Conservation (phyloP, 2,329 filamentous ascomycete species). For the Monilinia fructigena region DNA sequence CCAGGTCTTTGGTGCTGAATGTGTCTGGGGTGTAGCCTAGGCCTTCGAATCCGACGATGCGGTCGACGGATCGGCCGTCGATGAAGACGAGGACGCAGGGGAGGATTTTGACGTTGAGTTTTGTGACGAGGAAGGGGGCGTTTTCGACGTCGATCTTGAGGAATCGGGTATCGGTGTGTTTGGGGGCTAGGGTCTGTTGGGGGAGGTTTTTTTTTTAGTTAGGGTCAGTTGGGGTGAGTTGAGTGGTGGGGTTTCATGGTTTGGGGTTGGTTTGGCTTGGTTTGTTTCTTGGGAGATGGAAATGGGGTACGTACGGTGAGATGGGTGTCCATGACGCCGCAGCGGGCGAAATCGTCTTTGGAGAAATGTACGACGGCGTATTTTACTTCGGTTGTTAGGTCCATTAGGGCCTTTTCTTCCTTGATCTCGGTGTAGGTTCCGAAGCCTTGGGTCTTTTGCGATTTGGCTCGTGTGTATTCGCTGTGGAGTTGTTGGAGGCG, state of each 20-base stretch:
- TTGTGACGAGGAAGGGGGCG: slow-evolving; percentile 57
- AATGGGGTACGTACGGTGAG: slow-evolving; percentile 35
- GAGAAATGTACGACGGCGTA: slow-evolving; percentile 45
- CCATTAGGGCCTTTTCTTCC: slow-evolving; percentile 58
- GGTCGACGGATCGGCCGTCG: slow-evolving; percentile 53
- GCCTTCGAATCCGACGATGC: slow-evolving; percentile 59
- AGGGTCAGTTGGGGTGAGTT: too few species aligned
- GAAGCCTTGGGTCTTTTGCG: slow-evolving; percentile 50
- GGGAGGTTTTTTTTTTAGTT: slow-evolving; percentile 14
- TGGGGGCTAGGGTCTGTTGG: slow-evolving; percentile 48
- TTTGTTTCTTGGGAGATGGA: too few species aligned
- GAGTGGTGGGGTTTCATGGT: too few species aligned
- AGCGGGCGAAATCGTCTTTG: slow-evolving; percentile 45
- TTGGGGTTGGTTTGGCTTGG: slow-evolving; percentile 11
- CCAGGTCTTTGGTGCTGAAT: slow-evolving; percentile 55
- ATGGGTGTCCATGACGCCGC: slow-evolving; percentile 45
- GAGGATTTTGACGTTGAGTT: slow-evolving; percentile 56
- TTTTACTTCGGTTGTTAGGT: slow-evolving; percentile 43
- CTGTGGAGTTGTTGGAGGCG: slow-evolving; percentile 57
- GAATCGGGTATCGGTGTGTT: slow-evolving; percentile 59
- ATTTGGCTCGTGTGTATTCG: slow-evolving; percentile 53
- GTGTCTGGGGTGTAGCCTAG: slow-evolving; percentile 51
- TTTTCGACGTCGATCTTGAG: slow-evolving; percentile 59
- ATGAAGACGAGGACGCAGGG: slow-evolving; percentile 59
- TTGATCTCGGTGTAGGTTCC: slow-evolving; percentile 56